These are phyloP conservation scores for Urostyla sp. DNA, from an alignment of 73 alveolate species.

Conservation along the genomic window DNA sequence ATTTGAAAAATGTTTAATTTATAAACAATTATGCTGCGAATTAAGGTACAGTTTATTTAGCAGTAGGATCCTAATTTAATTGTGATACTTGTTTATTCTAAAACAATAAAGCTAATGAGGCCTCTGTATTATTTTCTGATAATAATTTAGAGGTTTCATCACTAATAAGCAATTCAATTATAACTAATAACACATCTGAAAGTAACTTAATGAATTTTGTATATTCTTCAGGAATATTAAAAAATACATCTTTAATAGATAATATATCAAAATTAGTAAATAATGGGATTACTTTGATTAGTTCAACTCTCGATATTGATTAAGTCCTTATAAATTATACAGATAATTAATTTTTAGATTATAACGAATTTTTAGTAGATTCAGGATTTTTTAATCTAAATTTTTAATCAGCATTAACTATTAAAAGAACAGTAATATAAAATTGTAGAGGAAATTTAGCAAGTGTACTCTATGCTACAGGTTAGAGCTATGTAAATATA, in stretches of 20 bases:
- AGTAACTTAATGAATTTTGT: slow-evolving; percentile 14
- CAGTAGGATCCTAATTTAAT: background rate
- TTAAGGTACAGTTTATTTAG: slow-evolving; percentile 1
- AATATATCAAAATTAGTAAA: slow-evolving; percentile 19
- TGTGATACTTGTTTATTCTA: background rate
- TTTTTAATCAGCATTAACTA: background rate
- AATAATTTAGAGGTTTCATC: background rate
- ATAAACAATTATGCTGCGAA: background rate
- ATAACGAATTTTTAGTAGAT: background rate
- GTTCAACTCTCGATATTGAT: background rate
- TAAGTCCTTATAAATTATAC: slow-evolving; percentile 11
- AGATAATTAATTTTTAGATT: background rate
- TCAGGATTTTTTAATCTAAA: slow-evolving; percentile 23
- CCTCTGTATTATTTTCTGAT: background rate
- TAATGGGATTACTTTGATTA: slow-evolving; percentile 39
- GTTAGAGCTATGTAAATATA: slow-evolving; percentile 1
- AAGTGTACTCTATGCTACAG: slow-evolving; percentile 42
- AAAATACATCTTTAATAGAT: background rate
- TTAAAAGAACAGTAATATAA: background rate
- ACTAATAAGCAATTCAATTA: background rate
- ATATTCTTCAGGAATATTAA: background rate
- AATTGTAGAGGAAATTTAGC: slow-evolving; percentile 39
- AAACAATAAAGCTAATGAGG: background rate
- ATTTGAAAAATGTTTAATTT: background rate
- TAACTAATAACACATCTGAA: slow-evolving; percentile 18